phyloP scores from a whole-genome alignment of 768 basidiomycete genomes.

The Suillus alpinus region DNA sequence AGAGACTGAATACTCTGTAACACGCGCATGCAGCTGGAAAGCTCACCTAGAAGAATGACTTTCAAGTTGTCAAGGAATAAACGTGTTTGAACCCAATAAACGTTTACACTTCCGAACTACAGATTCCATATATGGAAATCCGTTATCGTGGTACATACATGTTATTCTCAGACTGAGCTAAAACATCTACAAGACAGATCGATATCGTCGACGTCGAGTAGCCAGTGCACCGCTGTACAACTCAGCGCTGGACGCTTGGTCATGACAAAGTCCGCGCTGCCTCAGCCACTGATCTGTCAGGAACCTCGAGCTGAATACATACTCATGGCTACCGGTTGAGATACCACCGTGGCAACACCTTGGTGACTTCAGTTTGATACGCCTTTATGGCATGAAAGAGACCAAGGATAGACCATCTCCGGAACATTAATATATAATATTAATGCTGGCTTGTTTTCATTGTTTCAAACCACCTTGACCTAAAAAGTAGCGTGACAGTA shows the following conservation, averaged over 20 bases:
- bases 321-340: not conserved
- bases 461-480: conserved; percentile 8
- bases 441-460: not conserved
- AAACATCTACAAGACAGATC: not conserved
- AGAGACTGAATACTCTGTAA: not conserved
- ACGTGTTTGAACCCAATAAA: not conserved
- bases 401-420: not conserved
- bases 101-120: conserved; percentile 6
- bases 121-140: conserved; percentile 27
- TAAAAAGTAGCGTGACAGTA: conserved; percentile 27
- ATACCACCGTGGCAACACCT: too few species aligned
- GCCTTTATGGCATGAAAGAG: not conserved
- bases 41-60: not conserved
- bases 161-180: not conserved
- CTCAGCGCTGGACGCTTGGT: not conserved
- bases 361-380: not conserved
- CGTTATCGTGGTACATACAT: not conserved
- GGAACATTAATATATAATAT: not conserved
- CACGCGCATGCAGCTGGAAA: not conserved
- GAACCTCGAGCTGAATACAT: not conserved
- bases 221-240: not conserved
- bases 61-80: not conserved
- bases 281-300: not conserved
- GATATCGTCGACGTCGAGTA: not conserved
- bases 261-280: not conserved